A percentile compares a stretch with the other conserved stretches of the same genome.
phyloP scores from a whole-genome alignment of 306 rosid species.

The Prunus davidiana region DNA sequence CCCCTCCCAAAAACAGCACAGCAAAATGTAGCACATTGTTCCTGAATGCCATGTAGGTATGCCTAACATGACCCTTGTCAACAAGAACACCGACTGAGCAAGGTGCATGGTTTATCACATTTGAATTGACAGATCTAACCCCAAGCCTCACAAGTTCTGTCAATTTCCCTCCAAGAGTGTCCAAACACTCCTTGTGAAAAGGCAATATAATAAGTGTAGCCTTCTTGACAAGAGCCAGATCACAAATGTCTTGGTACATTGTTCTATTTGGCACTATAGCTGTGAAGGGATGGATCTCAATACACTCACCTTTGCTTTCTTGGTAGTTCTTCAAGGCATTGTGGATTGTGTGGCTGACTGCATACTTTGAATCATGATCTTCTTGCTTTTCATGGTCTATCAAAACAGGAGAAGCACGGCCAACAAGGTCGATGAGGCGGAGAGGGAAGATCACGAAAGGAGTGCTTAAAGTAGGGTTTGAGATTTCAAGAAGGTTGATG shows the following conservation, averaged over 20 bases:
- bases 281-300: slow-evolving; percentile 45
- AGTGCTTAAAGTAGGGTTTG: slow-evolving; percentile 36
- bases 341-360: slow-evolving; percentile 28
- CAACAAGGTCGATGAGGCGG: slow-evolving; percentile 51
- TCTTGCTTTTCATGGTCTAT: slow-evolving; percentile 53
- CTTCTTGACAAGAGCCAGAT: slow-evolving; percentile 45
- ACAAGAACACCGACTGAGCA: slow-evolving; percentile 76
- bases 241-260: slow-evolving; percentile 74
- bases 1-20: slow-evolving; percentile 67
- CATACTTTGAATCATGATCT: slow-evolving; percentile 37
- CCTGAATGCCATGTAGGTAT: not conserved
- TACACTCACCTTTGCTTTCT: slow-evolving; percentile 21
- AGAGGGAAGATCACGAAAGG: slow-evolving; percentile 49
- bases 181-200: slow-evolving; percentile 11
- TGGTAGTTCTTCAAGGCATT: slow-evolving; percentile 34
- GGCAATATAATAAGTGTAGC: slow-evolving; percentile 59
- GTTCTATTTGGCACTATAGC: slow-evolving; percentile 44
- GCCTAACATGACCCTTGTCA: slow-evolving; percentile 39
- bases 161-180: not conserved
- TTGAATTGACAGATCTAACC: slow-evolving; percentile 22
- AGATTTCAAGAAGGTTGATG: slow-evolving; percentile 44
- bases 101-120: slow-evolving; percentile 58
- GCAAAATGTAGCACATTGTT: slow-evolving; percentile 11
- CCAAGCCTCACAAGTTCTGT: not conserved
- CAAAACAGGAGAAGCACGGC: slow-evolving; percentile 57